Percentiles rank a stretch among this genome's conserved stretches.
These are phyloP conservation scores for Thalassiosira profunda DNA, from an alignment of 108 stramenopile species.

Conservation along the genomic window DNA sequence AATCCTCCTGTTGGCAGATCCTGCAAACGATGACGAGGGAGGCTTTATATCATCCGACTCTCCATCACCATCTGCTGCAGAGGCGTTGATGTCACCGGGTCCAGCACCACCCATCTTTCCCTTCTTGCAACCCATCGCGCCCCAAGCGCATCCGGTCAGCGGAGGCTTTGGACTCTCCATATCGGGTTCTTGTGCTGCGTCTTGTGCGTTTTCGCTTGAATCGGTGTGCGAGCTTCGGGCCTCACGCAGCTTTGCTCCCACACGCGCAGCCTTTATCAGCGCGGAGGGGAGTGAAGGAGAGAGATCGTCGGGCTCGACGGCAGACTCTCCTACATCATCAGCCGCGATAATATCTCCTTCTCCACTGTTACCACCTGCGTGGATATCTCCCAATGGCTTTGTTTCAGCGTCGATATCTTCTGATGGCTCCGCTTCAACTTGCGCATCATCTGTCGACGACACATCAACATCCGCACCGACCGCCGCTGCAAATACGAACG, in stretches of 20 bases:
- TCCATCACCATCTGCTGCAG: background rate
- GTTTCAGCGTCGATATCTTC: too few species aligned
- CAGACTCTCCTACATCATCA: too few species aligned
- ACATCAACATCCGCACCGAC: too few species aligned
- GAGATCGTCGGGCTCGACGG: background rate
- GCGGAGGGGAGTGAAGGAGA: conserved; percentile 3
- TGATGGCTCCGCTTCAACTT: too few species aligned
- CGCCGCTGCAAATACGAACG: too few species aligned
- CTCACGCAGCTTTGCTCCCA: conserved; percentile 21
- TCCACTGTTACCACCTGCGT: too few species aligned
- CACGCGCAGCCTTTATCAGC: conserved; percentile 14
- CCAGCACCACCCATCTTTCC: conserved; percentile 7
- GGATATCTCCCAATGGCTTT: too few species aligned
- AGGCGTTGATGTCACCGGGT: background rate
- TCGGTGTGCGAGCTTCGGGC: background rate
- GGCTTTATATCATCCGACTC: conserved; percentile 2
- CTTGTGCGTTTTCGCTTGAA: background rate
- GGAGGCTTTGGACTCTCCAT: conserved; percentile 6
- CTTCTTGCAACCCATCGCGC: conserved; percentile 30
- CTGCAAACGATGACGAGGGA: conserved; percentile 25
- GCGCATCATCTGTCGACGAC: too few species aligned
- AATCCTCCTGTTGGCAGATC: conserved; percentile 28
- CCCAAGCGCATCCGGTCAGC: conserved; percentile 37
- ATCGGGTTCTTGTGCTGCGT: background rate
- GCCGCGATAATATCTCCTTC: too few species aligned